Evolutionary conservation across 306 rosid species (phyloP), one percentile per base, ranked within the genome.

Genomic region (Malus asiatica): DNA sequence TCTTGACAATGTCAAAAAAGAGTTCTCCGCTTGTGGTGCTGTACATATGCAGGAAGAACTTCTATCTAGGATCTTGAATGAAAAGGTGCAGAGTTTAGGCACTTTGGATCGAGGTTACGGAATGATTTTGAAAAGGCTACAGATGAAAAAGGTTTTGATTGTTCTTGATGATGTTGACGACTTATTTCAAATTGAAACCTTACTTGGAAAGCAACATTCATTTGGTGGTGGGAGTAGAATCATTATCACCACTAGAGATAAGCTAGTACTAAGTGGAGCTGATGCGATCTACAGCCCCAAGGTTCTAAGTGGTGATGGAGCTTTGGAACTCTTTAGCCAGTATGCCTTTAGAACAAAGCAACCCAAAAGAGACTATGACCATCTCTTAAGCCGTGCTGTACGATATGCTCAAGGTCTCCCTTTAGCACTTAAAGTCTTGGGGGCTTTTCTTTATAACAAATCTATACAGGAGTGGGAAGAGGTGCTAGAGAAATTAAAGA

Each of bases 201-300:
- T 80, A n/a, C 68, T 78, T 4, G 84, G 77, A 11, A 19, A 15
- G 11, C 12, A 6, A 9, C 33, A 9, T 40, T 75, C 68, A 25
- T 70, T 75, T 33, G 73, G 80, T 4, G 33, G 7, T 13, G 80
- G 75, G 52, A 80, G 84, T 11, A 76, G 84, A 53, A 46, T 80
- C 27, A 64, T 80, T 8, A 66, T 80, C 11, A 80, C 84, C 14
- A 80, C 63, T 2, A 62, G 80, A 75, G 69, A 75, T 5, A 48
- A 19, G 55, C 63, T 57, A 8, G 14, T 75, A 18, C 68, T 70
- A 20, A 30, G 72, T 0, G 33, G 51, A 27, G 22, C 22, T 10
- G 71, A 70, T 14, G 68, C 22, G 23, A 16, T 60, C 64, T 80
- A 75, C n/a, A 48, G 70, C 2, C 77, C 77, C 0, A 29, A 44